Evolutionary conservation across 2,329 filamentous ascomycete genomes (phyloP), one percentile per base, ranked within the genome.

Genomic region (Paraphoma chrysanthemicola): DNA sequence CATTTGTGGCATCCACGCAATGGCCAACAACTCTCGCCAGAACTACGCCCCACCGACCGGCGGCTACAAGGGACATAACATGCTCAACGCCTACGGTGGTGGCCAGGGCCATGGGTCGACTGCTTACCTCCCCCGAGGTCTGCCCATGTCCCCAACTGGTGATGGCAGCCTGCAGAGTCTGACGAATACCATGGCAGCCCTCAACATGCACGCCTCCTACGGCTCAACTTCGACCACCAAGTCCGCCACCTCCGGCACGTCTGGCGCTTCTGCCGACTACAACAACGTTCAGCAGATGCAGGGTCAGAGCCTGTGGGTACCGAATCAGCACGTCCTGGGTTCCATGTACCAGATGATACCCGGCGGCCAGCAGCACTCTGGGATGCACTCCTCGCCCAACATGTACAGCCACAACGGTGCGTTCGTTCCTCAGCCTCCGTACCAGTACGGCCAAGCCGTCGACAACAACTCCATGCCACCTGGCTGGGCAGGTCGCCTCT

Each of bases 331-430:
- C 56, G 64, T 72, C 44, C 53, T 75, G n/a, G 62, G 63, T 39
- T 63, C 68, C 17, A 70, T 77, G 66, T 76, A 76, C 50, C 69
- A 68, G 48, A 70, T 77, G 49, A 68, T 77, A 59, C 65, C 71
- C 28, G 65, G 66, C 18, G 57, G 57, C 45, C 74, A 75, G 60
- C 71, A 74, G 44, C 73, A 72, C 49, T 44, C 60, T 23, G 68
- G 62, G 45, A 70, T 77, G 57, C 49, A 60, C 1, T 68, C 74
- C 47, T 74, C 75, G 18, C 65, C 79, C 7, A 75, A 71, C 67
- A 79, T 83, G 74, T 83, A 82, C 72, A 79, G 74, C 38, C 78
- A 79, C 33, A 73, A 76, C 28, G 73, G 73, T 46, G 73, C 78
- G 29, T 82, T 78, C 66, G 76, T 82, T 56, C 76, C 76, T 30